These are phyloP conservation scores for Exserohilum turcica DNA, from an alignment of 2,329 filamentous ascomycete species.

Conservation along the genomic window DNA sequence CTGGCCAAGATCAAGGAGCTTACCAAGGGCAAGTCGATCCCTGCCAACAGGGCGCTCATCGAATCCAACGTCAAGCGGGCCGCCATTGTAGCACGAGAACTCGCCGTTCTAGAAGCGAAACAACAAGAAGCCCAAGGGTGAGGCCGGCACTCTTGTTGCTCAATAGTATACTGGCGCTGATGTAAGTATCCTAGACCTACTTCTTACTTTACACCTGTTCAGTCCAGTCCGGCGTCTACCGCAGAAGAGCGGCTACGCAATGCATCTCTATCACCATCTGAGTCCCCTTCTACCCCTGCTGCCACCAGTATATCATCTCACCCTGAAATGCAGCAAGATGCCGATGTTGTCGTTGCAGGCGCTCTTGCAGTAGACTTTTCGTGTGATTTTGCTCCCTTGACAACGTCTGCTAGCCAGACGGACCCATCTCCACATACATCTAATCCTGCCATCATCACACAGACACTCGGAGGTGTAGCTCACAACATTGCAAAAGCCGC, in stretches of 20 bases:
- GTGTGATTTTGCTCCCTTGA: slow-evolving; percentile 71
- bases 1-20: slow-evolving; percentile 78
- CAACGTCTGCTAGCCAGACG: slow-evolving; percentile 45
- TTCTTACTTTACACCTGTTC: slow-evolving; percentile 30
- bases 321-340: slow-evolving; percentile 5
- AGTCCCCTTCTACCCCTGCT: slow-evolving; percentile 16
- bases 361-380: slow-evolving; percentile 85
- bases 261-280: slow-evolving; percentile 21
- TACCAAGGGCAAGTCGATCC: slow-evolving; percentile 71
- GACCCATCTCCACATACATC: slow-evolving; percentile 72
- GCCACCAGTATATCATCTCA: slow-evolving; percentile 5
- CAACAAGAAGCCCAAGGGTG: slow-evolving; percentile 44
- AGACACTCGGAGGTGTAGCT: slow-evolving; percentile 88
- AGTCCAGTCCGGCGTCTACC: slow-evolving; percentile 20
- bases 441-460: slow-evolving; percentile 79
- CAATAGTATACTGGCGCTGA: slow-evolving; percentile 41
- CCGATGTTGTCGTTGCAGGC: slow-evolving; percentile 84
- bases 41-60: slow-evolving; percentile 74
- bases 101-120: slow-evolving; percentile 59
- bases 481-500: slow-evolving; percentile 89
- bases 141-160: slow-evolving; percentile 45
- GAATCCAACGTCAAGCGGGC: slow-evolving; percentile 70
- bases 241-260: slow-evolving; percentile 16
- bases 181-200: slow-evolving; percentile 46
- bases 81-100: slow-evolving; percentile 67